phyloP scores from a whole-genome alignment of 2,329 filamentous ascomycete species.

The Penicillium verrucosum region DNA sequence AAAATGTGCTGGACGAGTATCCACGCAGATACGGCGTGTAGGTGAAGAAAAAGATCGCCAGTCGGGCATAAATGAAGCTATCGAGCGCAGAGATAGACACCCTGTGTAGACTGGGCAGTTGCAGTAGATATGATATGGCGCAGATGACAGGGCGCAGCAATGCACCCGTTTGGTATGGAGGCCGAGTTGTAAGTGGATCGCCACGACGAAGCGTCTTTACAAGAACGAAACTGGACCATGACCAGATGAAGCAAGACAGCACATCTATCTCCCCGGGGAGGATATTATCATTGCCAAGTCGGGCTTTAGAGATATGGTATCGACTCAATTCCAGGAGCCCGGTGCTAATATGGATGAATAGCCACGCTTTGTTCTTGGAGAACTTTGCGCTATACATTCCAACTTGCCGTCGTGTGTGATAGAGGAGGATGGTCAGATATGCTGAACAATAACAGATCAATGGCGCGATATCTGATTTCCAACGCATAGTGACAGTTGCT shows the following conservation, averaged over 20 bases:
- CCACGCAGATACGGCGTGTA: not conserved
- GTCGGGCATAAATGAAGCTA: slow-evolving; percentile 2
- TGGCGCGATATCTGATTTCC: not conserved
- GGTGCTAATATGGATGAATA: not conserved
- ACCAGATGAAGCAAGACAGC: slow-evolving; percentile 1
- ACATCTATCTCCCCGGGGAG: not conserved
- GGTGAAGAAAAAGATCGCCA: slow-evolving; percentile 2
- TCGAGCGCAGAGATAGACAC: not conserved
- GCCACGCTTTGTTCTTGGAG: not conserved
- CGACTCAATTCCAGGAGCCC: not conserved
- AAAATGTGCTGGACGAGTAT: not conserved
- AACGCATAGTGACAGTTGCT: not conserved
- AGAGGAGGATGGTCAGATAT: not conserved
- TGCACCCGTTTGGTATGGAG: not conserved
- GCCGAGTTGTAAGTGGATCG: slow-evolving; percentile 2
- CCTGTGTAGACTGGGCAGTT: not conserved
- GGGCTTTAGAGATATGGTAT: not conserved
- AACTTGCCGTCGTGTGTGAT: not conserved
- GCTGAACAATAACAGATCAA: not conserved
- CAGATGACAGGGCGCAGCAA: not conserved
- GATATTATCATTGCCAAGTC: not conserved
- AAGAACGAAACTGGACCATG: not conserved
- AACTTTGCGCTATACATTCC: not conserved
- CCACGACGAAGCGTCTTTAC: slow-evolving; percentile 5
- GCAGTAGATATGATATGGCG: not conserved